phyloP scores from a whole-genome alignment of 1,139 yeast species.

The Taphrina communis region DNA sequence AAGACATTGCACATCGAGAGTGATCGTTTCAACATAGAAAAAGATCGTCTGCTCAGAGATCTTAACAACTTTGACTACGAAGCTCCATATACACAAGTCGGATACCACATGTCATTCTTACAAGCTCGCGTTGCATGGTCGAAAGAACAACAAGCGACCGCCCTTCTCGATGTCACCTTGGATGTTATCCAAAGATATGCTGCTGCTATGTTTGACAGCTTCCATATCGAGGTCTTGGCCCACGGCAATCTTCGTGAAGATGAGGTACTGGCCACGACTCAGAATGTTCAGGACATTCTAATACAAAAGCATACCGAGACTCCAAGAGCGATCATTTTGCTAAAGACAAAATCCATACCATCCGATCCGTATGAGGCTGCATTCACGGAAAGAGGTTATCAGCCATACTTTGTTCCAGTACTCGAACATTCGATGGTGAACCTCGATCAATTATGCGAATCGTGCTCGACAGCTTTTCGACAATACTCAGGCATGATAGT shows the following conservation, averaged over 20 bases:
- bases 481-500: constrained; percentile 64
- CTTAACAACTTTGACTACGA: constrained; percentile 73
- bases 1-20: constrained; percentile 60
- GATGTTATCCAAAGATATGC: constrained; percentile 60
- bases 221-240: constrained; percentile 72
- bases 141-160: constrained; percentile 64
- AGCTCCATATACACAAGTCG: constrained; percentile 74
- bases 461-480: constrained; percentile 47
- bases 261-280: constrained; percentile 61
- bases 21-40: constrained; percentile 67
- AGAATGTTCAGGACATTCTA: constrained; percentile 54
- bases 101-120: constrained; percentile 64
- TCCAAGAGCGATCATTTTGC: constrained; percentile 46
- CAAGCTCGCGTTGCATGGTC: constrained; percentile 75
- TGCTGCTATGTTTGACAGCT: constrained; percentile 56
- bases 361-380: constrained; percentile 35
- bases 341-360: constrained; percentile 39
- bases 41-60: constrained; percentile 67
- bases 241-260: constrained; percentile 73
- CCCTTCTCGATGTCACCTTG: constrained; percentile 58
- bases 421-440: constrained; percentile 67
- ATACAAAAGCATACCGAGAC: constrained; percentile 45
- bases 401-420: constrained; percentile 66
- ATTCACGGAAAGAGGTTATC: constrained; percentile 23
- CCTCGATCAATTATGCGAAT: constrained; percentile 56